phyloP scores from a whole-genome alignment of 73 alveolate species.

The Blepharisma stoltei region DNA sequence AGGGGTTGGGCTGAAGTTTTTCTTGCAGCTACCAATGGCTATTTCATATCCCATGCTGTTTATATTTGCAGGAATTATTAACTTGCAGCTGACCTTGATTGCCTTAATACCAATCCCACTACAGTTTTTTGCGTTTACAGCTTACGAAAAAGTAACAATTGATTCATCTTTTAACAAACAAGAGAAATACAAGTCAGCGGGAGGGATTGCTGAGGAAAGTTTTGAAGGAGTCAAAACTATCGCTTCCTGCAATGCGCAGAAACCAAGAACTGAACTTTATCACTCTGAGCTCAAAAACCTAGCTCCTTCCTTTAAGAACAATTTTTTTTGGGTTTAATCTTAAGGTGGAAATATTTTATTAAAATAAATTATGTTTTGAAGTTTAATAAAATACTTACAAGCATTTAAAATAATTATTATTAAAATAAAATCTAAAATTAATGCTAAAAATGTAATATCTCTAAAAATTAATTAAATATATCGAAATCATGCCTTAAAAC shows the following conservation, averaged over 20 bases:
- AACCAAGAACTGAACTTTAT: slow-evolving; percentile 2
- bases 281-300: too few relatives aligned
- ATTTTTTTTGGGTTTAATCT: too few relatives aligned
- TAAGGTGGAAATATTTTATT: too few relatives aligned
- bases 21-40: slow-evolving; percentile 35
- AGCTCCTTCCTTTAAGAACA: too few relatives aligned
- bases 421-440: too few relatives aligned
- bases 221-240: slow-evolving; percentile 60
- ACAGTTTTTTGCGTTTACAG: not conserved
- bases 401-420: too few relatives aligned
- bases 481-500: too few relatives aligned
- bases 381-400: too few relatives aligned
- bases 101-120: slow-evolving; percentile 40
- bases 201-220: slow-evolving; percentile 64
- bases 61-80: slow-evolving; percentile 39
- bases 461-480: too few relatives aligned
- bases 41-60: slow-evolving; percentile 40
- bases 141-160: slow-evolving; percentile 13
- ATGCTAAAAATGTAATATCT: too few relatives aligned
- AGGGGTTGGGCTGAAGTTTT: slow-evolving; percentile 68
- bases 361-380: too few relatives aligned
- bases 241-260: slow-evolving; percentile 38
- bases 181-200: slow-evolving; percentile 45
- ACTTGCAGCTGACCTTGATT: slow-evolving; percentile 52
- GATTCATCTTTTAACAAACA: slow-evolving; percentile 31